Base-by-base conservation (phyloP, 2,329 filamentous ascomycete genomes). In the Arachnopeziza araneosa region DNA sequence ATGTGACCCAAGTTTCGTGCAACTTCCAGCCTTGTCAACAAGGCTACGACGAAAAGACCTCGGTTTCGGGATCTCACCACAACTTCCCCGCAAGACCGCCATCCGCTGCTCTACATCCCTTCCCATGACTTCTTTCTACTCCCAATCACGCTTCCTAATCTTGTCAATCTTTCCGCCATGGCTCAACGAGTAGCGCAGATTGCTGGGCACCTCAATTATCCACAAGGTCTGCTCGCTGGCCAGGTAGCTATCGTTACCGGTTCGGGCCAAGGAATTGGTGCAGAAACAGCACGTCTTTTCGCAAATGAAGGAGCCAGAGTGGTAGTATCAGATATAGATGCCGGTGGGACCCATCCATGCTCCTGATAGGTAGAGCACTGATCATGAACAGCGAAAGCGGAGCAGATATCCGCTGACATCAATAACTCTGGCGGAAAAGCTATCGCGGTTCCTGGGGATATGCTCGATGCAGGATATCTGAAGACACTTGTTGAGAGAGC, bases 231-330 rank as follows among this genome's bases (percentile, higher is more conserved):
- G 73, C 83, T 96, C 58, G 83, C 83, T 30, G 89, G 88, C 56
- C 91, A 96, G 73, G 85, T 89, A 19, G 91, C 91, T 70, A 96
- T 96, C 73, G 88, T 96, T 73, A 96, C 92, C 1, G 91, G 91
- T 52, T 86, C 87, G 21, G 91, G 90, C 9, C 91, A 96, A 74
- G 92, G 92, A 61, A 96, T 96, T 72, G 92, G 91, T 24, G 92
- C 91, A 26, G 92, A 96, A 76, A 82, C 88, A 32, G 91, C 91
- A 8, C 81, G 86, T 10, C 77, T 96, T 2, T 96, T 96, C 70
- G 91, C 90, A 14, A 93, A 92, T 62, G 91, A 96, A 75, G 92
- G 92, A 24, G 91, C 91, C 19, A 91, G 88, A 72, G 91, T 96
- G 0, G 79, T 96, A 12, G 80, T 96, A 52, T 87, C 90, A 24